Evolutionary conservation across 2,329 filamentous ascomycete species (phyloP).

Genomic region (Magnaporthiopsis rhizophila): DNA sequence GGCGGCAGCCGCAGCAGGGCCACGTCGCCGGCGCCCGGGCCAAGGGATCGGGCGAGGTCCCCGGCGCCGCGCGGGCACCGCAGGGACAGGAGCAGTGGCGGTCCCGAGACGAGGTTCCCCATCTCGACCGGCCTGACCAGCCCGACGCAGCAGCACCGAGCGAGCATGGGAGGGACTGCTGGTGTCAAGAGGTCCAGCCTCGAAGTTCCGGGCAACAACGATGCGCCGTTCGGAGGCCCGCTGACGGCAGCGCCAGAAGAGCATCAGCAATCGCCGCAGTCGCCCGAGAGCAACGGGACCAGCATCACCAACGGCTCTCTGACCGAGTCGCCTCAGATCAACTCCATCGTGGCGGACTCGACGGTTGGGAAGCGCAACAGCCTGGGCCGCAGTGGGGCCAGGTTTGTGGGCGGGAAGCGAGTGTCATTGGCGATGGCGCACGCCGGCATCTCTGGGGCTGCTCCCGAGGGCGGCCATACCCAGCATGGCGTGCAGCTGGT

Average conservation of each 20-base stretch:
- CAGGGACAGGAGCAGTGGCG: constrained; percentile 70
- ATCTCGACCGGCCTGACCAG: constrained; percentile 61
- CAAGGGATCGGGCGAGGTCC: constrained; percentile 66
- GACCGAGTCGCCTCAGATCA: constrained; percentile 18
- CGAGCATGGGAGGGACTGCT: constrained; percentile 41
- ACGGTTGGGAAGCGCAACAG: constrained; percentile 57
- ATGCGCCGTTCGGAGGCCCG: constrained; percentile 19
- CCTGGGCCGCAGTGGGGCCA: constrained; percentile 42
- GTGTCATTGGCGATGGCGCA: constrained; percentile 24
- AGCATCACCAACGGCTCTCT: constrained; percentile 25
- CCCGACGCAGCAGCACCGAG: constrained; percentile 38
- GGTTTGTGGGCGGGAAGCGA: constrained; percentile 45
- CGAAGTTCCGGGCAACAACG: constrained; percentile 62
- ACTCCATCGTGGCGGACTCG: constrained; percentile 12
- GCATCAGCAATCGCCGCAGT: constrained; percentile 26
- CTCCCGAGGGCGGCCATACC: constrained; percentile 16
- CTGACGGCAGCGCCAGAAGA: constrained; percentile 14
- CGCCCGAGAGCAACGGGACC: constrained; percentile 23
- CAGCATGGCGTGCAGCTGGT: constrained; percentile 56
- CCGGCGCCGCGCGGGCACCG: constrained; percentile 59
- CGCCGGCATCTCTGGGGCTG: not conserved
- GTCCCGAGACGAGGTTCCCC: constrained; percentile 74
- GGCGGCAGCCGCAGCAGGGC: constrained; percentile 61
- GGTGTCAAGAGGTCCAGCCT: constrained; percentile 59
- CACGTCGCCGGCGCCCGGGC: constrained; percentile 60